Evolutionary conservation across 306 rosid species (phyloP).

Genomic region (Inga leiocalycina): DNA sequence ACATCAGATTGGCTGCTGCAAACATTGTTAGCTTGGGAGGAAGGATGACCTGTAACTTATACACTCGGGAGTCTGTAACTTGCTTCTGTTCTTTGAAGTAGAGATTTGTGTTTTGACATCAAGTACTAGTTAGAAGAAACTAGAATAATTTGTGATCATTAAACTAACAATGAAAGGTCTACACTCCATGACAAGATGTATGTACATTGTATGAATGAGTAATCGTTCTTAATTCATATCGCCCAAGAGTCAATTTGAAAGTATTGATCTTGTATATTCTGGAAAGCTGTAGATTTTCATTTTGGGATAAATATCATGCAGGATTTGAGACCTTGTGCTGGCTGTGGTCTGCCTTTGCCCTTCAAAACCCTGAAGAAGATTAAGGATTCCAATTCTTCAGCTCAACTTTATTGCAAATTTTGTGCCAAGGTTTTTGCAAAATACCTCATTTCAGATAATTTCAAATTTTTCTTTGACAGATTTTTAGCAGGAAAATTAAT

Average conservation of each 20-base stretch:
- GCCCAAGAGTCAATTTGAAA: background rate
- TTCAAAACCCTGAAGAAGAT: conserved; percentile 64
- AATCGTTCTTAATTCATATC: background rate
- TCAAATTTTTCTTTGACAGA: conserved; percentile 14
- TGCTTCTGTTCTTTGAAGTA: background rate
- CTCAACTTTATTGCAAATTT: conserved; percentile 70
- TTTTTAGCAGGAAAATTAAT: conserved; percentile 23
- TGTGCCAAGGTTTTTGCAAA: conserved; percentile 71
- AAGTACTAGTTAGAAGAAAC: background rate
- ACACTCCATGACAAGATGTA: background rate
- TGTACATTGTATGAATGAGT: background rate
- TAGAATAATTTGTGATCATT: background rate
- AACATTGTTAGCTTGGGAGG: background rate
- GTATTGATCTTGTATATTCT: conserved; percentile 17
- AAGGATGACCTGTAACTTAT: background rate
- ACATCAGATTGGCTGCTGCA: background rate
- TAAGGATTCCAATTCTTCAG: conserved; percentile 51
- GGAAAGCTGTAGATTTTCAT: conserved; percentile 32
- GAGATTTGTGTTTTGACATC: background rate
- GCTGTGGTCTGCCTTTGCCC: conserved; percentile 66
- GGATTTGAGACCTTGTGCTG: conserved; percentile 72
- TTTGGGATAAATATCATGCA: conserved; percentile 47
- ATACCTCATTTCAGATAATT: conserved; percentile 13
- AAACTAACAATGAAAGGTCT: background rate
- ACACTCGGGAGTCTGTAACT: background rate